Base-by-base conservation (phyloP, 352 stramenopile genomes). In the Pythium coloratum region DNA sequence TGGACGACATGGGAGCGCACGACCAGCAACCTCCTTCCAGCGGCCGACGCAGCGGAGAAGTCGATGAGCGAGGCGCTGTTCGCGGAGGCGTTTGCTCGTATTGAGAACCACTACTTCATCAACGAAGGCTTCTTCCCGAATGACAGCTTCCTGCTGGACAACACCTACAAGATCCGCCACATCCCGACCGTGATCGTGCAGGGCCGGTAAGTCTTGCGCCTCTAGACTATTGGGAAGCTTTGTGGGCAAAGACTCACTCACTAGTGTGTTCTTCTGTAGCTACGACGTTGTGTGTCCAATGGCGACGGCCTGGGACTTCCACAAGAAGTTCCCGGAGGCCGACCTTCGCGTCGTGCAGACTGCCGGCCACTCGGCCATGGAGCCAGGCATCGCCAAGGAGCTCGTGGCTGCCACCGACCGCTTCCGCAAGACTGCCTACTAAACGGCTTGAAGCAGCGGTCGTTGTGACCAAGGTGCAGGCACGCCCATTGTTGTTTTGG, bases 81-180 rank as follows among this genome's bases (percentile, higher is more conserved):
- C 64, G 85, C 90, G 8, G 82, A 96, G 66, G 89, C 92, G 2
- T 98, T 98, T 69, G 92, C 91, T 32, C 84, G 92, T 53, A 98
- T 98, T 64, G 92, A 98, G 76, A 97, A 95, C 78, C 92, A 98
- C 69, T 98, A 96, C 73, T 98, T 98, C 33, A 70, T 91, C 44
- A 86, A 98, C 77, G 85, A 91, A 53, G 92, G 88, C 24, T 98
- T 96, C 75, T 97, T 98, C 72, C 83, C 89, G 8, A 81, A 53
- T 26, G 86, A 96, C 66, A 81, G 90, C 51, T 97, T 95, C 60
- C 67, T 98, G 55, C 87, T 97, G 49, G 87, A 96, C 57, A 91
- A 97, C 65, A 84, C 84, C 38, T 77, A 91, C 74, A 94, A 95
- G 78, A 97, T 97, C 72, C 84, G 86, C 50, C 85, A 98, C 73